Conservation (phyloP, 495 filamentous ascomycete genomes). For the Amniculicola lignicola region DNA sequence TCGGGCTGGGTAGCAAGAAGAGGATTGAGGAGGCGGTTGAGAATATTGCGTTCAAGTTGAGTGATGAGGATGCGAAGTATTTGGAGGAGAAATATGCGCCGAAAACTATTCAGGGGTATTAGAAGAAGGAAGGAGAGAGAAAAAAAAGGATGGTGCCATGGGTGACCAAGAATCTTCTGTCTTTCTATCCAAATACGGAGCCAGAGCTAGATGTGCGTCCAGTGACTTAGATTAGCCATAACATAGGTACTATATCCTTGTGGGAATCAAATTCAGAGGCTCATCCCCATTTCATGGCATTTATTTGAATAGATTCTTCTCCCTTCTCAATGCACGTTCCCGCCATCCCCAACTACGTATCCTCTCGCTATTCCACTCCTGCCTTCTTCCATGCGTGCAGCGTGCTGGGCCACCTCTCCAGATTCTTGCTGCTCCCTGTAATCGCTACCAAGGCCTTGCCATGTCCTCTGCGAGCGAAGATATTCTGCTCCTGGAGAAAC, state of each 20-base stretch:
- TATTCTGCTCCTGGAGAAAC: conserved; percentile 90
- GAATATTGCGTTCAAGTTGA: conserved; percentile 35
- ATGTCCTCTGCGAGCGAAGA: conserved; percentile 75
- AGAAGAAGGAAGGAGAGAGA: no score
- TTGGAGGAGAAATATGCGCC: conserved; percentile 42
- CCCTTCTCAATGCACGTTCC: background rate
- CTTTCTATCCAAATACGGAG: no score
- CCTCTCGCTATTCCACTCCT: conserved; percentile 86
- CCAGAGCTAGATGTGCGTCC: no score
- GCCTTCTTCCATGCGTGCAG: conserved; percentile 70
- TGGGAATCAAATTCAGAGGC: no score
- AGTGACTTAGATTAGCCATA: no score
- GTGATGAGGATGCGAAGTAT: conserved; percentile 41
- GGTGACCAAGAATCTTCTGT: no score
- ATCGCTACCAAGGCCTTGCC: conserved; percentile 90
- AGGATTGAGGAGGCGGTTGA: conserved; percentile 40
- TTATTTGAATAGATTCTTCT: no score
- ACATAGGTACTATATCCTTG: no score
- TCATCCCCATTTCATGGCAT: no score
- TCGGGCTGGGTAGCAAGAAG: conserved; percentile 39
- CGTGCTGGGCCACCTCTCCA: conserved; percentile 43
- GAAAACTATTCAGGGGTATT: conserved; percentile 31
- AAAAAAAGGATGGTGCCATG: no score
- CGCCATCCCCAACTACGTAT: conserved; percentile 67
- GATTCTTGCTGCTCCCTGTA: conserved; percentile 67